Conservation (phyloP, 2,329 filamentous ascomycete genomes). For the Trichoderma aggressivum region DNA sequence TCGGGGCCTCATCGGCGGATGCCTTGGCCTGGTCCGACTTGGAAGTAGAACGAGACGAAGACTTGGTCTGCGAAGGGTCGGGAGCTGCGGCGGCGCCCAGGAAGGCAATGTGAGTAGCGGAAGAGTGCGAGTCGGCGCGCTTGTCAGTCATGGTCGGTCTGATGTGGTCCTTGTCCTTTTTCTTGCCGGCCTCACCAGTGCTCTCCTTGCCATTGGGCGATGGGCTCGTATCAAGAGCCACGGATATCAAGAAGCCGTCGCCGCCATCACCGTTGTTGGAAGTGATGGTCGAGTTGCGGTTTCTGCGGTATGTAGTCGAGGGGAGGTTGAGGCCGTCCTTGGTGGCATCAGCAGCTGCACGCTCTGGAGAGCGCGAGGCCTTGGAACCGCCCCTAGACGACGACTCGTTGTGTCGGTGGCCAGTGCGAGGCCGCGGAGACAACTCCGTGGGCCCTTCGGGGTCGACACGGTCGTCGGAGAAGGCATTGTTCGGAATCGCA, state of each 20-base stretch:
- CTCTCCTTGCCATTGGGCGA: slow-evolving; percentile 50
- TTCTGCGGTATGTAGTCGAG: slow-evolving; percentile 72
- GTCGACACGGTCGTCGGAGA: slow-evolving; percentile 57
- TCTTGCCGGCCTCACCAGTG: slow-evolving; percentile 37
- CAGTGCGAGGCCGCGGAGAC: slow-evolving; percentile 58
- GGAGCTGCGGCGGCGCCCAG: slow-evolving; percentile 66
- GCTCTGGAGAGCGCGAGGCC: slow-evolving; percentile 54
- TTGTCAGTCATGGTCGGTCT: slow-evolving; percentile 42
- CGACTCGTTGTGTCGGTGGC: slow-evolving; percentile 51
- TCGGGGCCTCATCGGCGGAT: slow-evolving; percentile 65
- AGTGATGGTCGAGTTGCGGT: slow-evolving; percentile 68
- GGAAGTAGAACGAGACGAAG: slow-evolving; percentile 46
- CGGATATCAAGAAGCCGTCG: slow-evolving; percentile 72
- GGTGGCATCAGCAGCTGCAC: slow-evolving; percentile 40
- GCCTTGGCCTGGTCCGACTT: slow-evolving; percentile 36
- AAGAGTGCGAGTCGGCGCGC: slow-evolving; percentile 48
- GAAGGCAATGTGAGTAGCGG: slow-evolving; percentile 87
- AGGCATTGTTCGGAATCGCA: slow-evolving; percentile 60
- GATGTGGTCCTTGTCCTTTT: slow-evolving; percentile 61
- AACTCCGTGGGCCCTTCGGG: slow-evolving; percentile 63
- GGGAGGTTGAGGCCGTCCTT: slow-evolving; percentile 65
- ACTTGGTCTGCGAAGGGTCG: slow-evolving; percentile 51
- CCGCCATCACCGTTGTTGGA: slow-evolving; percentile 48
- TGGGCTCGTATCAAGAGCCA: slow-evolving; percentile 69
- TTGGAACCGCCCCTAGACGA: slow-evolving; percentile 53